Evolutionary conservation across 2,329 filamentous ascomycete species (phyloP), one percentile per base, ranked within the genome.

Genomic region (Aspergillus novoparasiticus): DNA sequence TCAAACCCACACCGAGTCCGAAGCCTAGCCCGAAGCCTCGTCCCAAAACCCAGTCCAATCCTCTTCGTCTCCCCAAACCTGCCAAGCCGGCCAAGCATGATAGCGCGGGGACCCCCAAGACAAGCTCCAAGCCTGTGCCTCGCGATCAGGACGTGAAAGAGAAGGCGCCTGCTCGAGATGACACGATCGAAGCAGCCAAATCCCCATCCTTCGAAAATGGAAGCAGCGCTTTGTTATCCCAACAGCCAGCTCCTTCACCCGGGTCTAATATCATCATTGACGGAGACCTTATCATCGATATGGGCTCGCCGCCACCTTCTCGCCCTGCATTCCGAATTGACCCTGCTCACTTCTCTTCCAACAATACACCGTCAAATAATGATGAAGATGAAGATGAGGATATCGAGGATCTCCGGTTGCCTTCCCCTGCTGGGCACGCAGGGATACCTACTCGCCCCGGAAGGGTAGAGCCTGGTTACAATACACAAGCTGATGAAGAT

Each of bases 261-360:
- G 71, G 69, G 41, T 76, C 72, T n/a, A 80, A 82, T 62, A 81
- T 82, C 57, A 81, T 82, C 56, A 75, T 81, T 53, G 79, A 82
- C 19, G 80, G 79, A 21, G 78, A 79, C 63, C 68, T 82, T n/a
- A 81, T 82, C 51, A 82, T 82, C 59, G 80, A 82, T 59, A 80
- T 82, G 79, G 80, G 80, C 28, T 82, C 80, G 39, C 80, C 80
- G 28, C 79, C 78, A 10, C 78, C 79, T 0, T 71, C 76, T 32
- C 77, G 76, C 10, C 75, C 73, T 34, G 65, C 72, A 6, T 79
- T 80, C 64, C 75, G 73, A 48, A 72, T 81, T 53, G 78, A 80
- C 54, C 78, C 78, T 16, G 73, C 75, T 8, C 75, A 79, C 67
- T 80, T 80, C 68, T 78, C 78, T 19, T 79, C 78, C 5, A 79